phyloP scores from a whole-genome alignment of 352 stramenopile genomes.

The Pythium dissotocum region DNA sequence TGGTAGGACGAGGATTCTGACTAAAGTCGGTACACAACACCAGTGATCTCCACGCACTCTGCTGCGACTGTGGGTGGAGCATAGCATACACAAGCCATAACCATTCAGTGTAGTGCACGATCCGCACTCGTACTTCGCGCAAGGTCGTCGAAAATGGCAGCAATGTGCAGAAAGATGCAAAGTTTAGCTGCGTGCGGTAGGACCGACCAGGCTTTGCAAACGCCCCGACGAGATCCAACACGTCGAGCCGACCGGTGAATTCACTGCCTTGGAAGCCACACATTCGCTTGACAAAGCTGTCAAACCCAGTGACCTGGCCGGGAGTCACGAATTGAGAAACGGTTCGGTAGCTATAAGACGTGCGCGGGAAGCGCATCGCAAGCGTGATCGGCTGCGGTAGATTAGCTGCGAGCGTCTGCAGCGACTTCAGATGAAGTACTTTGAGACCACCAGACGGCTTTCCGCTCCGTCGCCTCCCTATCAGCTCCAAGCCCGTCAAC shows the following conservation, averaged over 20 bases:
- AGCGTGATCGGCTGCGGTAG: not conserved
- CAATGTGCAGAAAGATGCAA: not conserved
- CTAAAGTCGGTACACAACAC: not conserved
- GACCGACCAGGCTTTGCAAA: not conserved
- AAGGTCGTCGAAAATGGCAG: not conserved
- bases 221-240: not conserved
- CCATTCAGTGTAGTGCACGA: not conserved
- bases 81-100: not conserved
- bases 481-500: not conserved
- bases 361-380: not conserved
- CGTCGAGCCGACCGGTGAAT: too few relatives aligned
- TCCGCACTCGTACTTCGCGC: not conserved
- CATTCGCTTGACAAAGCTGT: too few relatives aligned
- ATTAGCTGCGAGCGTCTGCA: not conserved
- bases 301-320: too few relatives aligned
- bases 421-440: not conserved
- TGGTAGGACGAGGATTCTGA: not conserved
- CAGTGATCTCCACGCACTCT: not conserved
- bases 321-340: too few relatives aligned
- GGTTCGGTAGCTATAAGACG: too few relatives aligned
- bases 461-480: not conserved
- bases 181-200: not conserved
- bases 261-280: too few relatives aligned
- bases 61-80: not conserved
- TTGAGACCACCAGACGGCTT: not conserved